Percentiles rank a stretch among this genome's conserved stretches.
Conservation (phyloP, 169 alveolate genomes). For the Eimeria necatrix region DNA sequence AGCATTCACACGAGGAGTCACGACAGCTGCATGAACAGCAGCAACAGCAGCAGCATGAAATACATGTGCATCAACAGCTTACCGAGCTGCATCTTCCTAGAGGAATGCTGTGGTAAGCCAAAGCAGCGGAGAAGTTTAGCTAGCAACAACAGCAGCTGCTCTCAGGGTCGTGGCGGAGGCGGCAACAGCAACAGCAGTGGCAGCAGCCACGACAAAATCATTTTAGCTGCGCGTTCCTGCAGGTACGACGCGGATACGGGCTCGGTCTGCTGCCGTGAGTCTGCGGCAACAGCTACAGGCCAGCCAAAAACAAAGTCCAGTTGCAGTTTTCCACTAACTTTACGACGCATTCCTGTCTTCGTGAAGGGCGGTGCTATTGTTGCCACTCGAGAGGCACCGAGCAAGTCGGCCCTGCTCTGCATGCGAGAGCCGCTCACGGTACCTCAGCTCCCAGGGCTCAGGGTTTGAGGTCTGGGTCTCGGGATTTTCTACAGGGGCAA, state of each 20-base stretch:
- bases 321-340: slow-evolving; percentile 18
- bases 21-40: neutral
- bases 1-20: neutral
- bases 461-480: neutral
- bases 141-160: neutral
- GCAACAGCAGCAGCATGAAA: slow-evolving; percentile 28
- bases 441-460: neutral
- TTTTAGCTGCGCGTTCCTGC: neutral
- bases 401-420: neutral
- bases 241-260: slow-evolving; percentile 14
- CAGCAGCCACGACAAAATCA: neutral
- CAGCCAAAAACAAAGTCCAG: neutral
- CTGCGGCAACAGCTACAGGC: neutral
- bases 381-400: neutral
- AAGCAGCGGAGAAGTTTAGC: neutral
- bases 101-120: neutral
- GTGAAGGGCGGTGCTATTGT: slow-evolving; percentile 14
- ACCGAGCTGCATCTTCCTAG: neutral
- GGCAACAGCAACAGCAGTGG: slow-evolving; percentile 40
- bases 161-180: neutral
- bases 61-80: neutral
- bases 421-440: neutral
- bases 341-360: slow-evolving; percentile 42
- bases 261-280: neutral
- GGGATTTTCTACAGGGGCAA: neutral